Conservation (phyloP, 2,329 filamentous ascomycete genomes). For the Microcyclospora tardicrescens region DNA sequence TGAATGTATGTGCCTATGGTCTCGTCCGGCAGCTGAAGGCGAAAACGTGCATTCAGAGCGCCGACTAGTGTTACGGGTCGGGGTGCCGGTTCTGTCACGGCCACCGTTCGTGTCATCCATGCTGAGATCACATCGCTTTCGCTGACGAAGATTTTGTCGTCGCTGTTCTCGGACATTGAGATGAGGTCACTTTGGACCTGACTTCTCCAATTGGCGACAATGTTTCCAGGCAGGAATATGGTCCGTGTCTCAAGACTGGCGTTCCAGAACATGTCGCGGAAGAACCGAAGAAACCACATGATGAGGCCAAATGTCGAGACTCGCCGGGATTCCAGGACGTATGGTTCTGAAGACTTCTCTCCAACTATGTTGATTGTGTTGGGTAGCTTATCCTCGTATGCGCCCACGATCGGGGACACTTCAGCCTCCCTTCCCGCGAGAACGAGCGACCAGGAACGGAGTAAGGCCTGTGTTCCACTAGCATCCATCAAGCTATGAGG, state of each 20-base stretch:
- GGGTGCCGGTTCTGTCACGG: constrained; percentile 14
- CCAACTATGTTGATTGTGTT: no score
- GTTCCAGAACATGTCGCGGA: not conserved
- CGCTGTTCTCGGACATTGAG: constrained; percentile 3
- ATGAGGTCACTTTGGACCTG: not conserved
- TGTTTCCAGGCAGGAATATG: constrained; percentile 17
- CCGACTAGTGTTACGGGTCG: constrained; percentile 27
- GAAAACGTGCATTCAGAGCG: constrained; percentile 29
- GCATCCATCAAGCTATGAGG: constrained; percentile 39
- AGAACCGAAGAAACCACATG: no score
- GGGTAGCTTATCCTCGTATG: constrained; percentile 21
- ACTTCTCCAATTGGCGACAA: not conserved
- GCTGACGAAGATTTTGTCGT: constrained; percentile 27
- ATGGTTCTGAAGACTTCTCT: no score
- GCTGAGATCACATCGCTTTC: constrained; percentile 35
- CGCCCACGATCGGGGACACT: constrained; percentile 26
- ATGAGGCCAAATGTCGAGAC: no score
- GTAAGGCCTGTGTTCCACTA: constrained; percentile 30
- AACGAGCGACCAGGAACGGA: constrained; percentile 36
- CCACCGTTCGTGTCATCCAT: constrained; percentile 24
- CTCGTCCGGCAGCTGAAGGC: constrained; percentile 3
- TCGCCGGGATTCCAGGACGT: no score
- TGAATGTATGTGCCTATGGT: no score
- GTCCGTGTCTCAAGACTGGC: constrained; percentile 12
- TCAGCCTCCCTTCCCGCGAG: constrained; percentile 32